Base-by-base conservation (phyloP, 805 yeast species). In the Barnettozyma vustinii region DNA sequence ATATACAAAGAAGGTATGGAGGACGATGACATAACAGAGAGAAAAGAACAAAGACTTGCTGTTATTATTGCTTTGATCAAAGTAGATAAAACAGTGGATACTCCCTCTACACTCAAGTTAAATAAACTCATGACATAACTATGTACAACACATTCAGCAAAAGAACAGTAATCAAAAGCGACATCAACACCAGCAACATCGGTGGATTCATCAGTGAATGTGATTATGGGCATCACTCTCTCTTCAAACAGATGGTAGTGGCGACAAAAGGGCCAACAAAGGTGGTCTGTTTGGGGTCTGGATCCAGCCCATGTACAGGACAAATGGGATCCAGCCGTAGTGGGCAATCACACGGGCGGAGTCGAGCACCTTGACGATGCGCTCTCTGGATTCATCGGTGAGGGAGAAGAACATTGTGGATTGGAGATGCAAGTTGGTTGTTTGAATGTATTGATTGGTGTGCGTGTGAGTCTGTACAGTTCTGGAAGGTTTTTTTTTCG, bases 311-410 rank as follows among this genome's bases (percentile, higher is more conserved):
- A 94, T 74, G 75, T 94, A 94, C 64, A 94, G 75, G 56, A 94
- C 84, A 65, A 94, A 86, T 49, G 99, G 99, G 61, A 94, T 84
- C 88, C 96, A 94, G 42, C 98, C 97, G 70, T 90, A 94, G 71
- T 95, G 99, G 51, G 92, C 87, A 62, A 85, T 77, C 46, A 88
- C 86, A 66, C 89, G 87, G 56, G 96, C 82, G 60, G 88, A 75
- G 59, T 87, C 95, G 58, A 90, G 72, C 55, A 91, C 72, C 68
- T 84, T 88, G 66, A 83, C 72, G 68, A 94, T 79, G 73, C 98
- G 89, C 74, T 94, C 99, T 51, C 72, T 73, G 27, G 76, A 70
- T 59, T 73, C 77, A 66, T 73, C 77, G 37, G 76, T 72, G 45
- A 73, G 57, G 52, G 71, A 62, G 47, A 71, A 63, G 21, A 65